Evolutionary conservation across 331 rosid species (phyloP).

Genomic region (Stylosanthes scabra): DNA sequence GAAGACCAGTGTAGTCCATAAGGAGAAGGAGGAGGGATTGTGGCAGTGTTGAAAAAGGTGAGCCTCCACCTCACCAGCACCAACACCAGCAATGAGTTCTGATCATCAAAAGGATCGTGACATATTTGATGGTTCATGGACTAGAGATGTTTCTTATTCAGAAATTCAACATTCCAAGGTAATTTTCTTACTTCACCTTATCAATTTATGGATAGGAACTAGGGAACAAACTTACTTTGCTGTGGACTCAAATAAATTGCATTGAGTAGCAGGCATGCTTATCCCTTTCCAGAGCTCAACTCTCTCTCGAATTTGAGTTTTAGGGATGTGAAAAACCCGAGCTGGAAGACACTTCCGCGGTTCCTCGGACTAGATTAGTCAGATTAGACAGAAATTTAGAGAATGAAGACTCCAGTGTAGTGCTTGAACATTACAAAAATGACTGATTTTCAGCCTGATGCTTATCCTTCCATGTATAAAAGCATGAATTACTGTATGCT

Average conservation of each 20-base stretch:
- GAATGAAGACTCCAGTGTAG: conserved; percentile 45
- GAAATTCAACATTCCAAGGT: conserved; percentile 87
- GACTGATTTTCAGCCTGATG: conserved; percentile 44
- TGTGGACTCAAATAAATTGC: neutral
- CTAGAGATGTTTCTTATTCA: conserved; percentile 73
- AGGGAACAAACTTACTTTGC: neutral
- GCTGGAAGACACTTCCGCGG: too few species aligned
- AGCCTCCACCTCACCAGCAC: neutral
- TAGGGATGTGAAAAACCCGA: too few species aligned
- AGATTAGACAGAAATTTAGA: conserved; percentile 28
- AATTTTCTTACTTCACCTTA: conserved; percentile 6
- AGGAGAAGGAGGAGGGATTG: neutral
- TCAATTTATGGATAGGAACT: neutral
- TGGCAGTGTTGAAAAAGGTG: neutral
- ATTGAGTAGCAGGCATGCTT: too few species aligned
- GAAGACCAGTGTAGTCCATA: neutral
- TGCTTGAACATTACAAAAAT: conserved; percentile 45
- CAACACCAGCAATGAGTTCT: neutral
- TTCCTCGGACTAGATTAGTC: neutral
- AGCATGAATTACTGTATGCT: conserved; percentile 40
- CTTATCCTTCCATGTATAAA: conserved; percentile 48
- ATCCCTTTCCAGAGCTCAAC: too few species aligned
- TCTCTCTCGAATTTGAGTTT: too few species aligned
- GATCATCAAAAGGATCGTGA: conserved; percentile 49
- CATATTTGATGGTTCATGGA: conserved; percentile 83